phyloP scores from a whole-genome alignment of 257 asterid genomes.

The Nicotiana paniculata region DNA sequence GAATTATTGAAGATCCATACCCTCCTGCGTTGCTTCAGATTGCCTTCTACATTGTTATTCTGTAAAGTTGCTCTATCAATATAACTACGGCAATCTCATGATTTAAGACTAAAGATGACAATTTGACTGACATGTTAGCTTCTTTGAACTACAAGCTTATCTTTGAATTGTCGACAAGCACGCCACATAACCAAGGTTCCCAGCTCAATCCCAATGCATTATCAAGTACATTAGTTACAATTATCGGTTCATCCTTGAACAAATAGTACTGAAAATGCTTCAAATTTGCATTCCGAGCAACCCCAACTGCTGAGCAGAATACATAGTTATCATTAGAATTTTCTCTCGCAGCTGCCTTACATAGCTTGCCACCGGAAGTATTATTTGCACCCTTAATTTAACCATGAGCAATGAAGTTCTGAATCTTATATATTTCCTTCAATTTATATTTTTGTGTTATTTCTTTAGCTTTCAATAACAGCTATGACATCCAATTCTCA shows the following conservation, averaged over 20 bases:
- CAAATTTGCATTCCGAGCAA: constrained; percentile 40
- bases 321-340: constrained; percentile 51
- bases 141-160: too few relatives aligned
- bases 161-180: constrained; percentile 56
- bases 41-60: neutral
- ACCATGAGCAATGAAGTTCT: constrained; percentile 38
- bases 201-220: constrained; percentile 81
- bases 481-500: constrained; percentile 31
- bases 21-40: too few relatives aligned
- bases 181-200: constrained; percentile 99
- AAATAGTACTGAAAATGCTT: constrained; percentile 75
- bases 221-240: constrained; percentile 72
- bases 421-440: constrained; percentile 11
- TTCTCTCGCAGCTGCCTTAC: constrained; percentile 56
- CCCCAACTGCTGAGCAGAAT: constrained; percentile 61
- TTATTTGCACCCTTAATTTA: constrained; percentile 19
- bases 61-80: constrained; percentile 70
- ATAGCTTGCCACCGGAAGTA: constrained; percentile 17
- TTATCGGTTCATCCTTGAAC: constrained; percentile 80
- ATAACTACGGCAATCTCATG: constrained; percentile 80
- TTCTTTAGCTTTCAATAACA: constrained; percentile 44
- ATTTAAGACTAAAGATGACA: constrained; percentile 70
- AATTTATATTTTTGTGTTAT: constrained; percentile 11
- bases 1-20: too few relatives aligned
- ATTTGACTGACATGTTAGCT: constrained; percentile 52